Evolutionary conservation across 2,329 filamentous ascomycete species (phyloP).

Genomic region (Trichoderma harzianum): DNA sequence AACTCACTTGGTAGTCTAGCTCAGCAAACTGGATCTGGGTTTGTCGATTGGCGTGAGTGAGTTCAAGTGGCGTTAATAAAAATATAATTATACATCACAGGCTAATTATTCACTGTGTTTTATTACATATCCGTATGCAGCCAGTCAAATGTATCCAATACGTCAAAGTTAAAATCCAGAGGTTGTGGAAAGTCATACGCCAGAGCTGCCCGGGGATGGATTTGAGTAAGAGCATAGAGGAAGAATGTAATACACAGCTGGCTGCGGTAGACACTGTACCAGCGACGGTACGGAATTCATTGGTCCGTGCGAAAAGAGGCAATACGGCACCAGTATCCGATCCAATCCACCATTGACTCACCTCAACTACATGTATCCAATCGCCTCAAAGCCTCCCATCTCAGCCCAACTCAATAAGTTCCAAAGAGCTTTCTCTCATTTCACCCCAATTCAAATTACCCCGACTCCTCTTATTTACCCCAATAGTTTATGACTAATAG

Average conservation of each 20-base stretch:
- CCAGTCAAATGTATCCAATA: no score
- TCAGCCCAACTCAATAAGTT: not conserved
- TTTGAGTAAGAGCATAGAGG: not conserved
- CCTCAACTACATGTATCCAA: not conserved
- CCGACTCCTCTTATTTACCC: slow-evolving; percentile 1
- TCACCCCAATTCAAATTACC: not conserved
- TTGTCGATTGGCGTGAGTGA: no score
- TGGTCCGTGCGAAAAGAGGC: not conserved
- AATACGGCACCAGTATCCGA: not conserved
- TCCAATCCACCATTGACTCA: not conserved
- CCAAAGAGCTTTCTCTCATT: not conserved
- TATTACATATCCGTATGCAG: no score
- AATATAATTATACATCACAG: no score
- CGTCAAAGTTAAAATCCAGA: no score
- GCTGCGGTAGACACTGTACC: not conserved
- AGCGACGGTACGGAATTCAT: not conserved
- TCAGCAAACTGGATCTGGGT: no score
- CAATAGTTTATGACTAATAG: not conserved
- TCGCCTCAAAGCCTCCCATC: not conserved
- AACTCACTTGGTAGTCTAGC: no score
- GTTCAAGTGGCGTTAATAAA: no score
- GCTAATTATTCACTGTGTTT: no score
- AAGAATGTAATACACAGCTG: not conserved
- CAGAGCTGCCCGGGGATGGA: no score
- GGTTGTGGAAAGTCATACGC: no score